phyloP scores from a whole-genome alignment of 2,329 filamentous ascomycete species.

The Aspergillus neoniger region DNA sequence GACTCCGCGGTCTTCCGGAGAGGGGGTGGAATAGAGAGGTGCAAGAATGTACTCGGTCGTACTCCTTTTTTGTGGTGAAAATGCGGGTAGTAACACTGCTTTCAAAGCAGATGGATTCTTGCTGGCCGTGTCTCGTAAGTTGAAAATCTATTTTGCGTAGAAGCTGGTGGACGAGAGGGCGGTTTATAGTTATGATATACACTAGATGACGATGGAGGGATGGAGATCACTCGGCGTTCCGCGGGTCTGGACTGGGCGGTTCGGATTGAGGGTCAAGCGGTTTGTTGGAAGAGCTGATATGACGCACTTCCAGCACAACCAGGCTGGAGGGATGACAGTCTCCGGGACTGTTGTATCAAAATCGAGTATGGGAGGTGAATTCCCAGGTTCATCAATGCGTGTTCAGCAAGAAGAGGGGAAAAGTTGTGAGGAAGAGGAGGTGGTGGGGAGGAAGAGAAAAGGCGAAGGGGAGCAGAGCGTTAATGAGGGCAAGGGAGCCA shows the following conservation, averaged over 20 bases:
- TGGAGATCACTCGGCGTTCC: neutral
- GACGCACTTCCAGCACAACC: neutral
- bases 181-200: neutral
- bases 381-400: neutral
- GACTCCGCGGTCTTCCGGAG: conserved; percentile 23
- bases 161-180: neutral
- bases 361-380: neutral
- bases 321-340: neutral
- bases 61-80: neutral
- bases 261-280: neutral
- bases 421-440: neutral
- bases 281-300: neutral
- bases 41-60: neutral
- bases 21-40: neutral
- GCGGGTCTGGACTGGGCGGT: neutral
- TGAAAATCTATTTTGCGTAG: neutral
- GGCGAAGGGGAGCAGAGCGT: neutral
- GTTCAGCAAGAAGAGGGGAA: neutral
- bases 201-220: neutral
- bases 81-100: neutral
- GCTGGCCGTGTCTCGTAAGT: neutral
- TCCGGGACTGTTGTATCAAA: neutral
- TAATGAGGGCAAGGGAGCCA: neutral
- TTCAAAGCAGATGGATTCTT: neutral
- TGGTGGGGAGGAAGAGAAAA: neutral